Base-by-base conservation (phyloP, 2,329 filamentous ascomycete genomes). In the Neonectria faginata region DNA sequence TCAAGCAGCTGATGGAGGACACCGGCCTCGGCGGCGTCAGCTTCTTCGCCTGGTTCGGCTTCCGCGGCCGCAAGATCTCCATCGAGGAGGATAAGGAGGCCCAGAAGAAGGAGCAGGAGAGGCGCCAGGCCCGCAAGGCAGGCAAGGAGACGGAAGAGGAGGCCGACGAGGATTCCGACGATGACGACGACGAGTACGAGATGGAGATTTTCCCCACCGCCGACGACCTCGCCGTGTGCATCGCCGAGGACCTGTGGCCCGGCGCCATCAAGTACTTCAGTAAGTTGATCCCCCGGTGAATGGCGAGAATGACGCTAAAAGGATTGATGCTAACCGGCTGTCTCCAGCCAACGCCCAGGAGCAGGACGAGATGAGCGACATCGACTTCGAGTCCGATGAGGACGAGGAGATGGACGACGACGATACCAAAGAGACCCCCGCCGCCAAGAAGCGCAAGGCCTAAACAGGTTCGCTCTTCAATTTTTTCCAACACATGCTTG, bases 21-120 rank as follows among this genome's bases (percentile, higher is more conserved):
- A 89, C 85, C 16, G 86, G 87, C 51, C 85, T 91, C 66, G 88
- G 88, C 50, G 89, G 86, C 6, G 77, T 89, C 55, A 94, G 91
- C 80, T 97, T 97, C 85, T 97, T 97, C 77, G 88, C 89, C 62
- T 96, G 91, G 87, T 97, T 97, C 78, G 92, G 91, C 58, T 97
- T 90, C 82, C 88, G 85, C 67, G 92, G 89, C 68, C 83, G 87
- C 68, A 88, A 87, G 74, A 82, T 97, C 72, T 88, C 86, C 51
- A 90, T 88, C 2, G 91, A 92, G 79, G 92, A 97, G 84, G 91
- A 87, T 72, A 82, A 81, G 69, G 82, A 85, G 66, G 91, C 89
- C 7, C 79, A 77, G 25, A 86, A 88, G 79, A 84, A 88, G 73
- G 87, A 91, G 71, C 79, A 84, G 54, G 86, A 89, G 81, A 83